phyloP scores from a whole-genome alignment of 352 stramenopile species.

The Globisporangium heterothallicum region DNA sequence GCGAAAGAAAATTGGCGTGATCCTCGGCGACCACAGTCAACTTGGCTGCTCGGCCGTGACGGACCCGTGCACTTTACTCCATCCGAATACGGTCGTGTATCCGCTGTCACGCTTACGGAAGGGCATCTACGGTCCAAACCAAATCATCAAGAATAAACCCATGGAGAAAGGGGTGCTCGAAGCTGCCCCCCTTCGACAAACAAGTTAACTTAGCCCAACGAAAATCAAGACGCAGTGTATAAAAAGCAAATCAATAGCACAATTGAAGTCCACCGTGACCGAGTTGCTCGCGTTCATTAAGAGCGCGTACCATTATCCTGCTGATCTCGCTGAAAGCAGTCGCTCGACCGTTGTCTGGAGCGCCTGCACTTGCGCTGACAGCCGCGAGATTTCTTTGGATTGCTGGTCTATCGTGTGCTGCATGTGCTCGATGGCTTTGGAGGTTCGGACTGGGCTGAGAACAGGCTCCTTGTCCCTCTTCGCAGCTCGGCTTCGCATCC shows the following conservation, averaged over 20 bases:
- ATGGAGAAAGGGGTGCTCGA: constrained; percentile 66
- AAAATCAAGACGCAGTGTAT: background rate
- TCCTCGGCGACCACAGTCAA: constrained; percentile 66
- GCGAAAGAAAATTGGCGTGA: constrained; percentile 60
- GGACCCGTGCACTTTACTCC: constrained; percentile 66
- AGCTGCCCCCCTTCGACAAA: constrained; percentile 24
- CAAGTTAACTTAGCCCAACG: background rate
- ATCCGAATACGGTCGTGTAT: constrained; percentile 56
- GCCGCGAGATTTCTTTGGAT: constrained; percentile 18
- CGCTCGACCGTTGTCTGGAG: constrained; percentile 19
- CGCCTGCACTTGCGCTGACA: constrained; percentile 22
- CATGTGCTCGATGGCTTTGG: constrained; percentile 11
- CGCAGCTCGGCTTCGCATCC: background rate
- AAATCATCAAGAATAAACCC: constrained; percentile 80
- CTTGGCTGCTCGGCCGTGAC: constrained; percentile 69
- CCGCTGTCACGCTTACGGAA: constrained; percentile 59
- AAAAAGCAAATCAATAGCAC: background rate
- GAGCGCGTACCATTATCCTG: background rate
- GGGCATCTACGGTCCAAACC: constrained; percentile 57
- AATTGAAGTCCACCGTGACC: background rate
- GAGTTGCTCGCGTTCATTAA: background rate
- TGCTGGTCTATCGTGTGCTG: constrained; percentile 19
- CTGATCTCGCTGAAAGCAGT: constrained; percentile 15
- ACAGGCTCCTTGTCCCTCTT: background rate
- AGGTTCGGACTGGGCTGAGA: background rate